Conservation (phyloP, 2,329 filamentous ascomycete species). For the Pseudonectria buxi region DNA sequence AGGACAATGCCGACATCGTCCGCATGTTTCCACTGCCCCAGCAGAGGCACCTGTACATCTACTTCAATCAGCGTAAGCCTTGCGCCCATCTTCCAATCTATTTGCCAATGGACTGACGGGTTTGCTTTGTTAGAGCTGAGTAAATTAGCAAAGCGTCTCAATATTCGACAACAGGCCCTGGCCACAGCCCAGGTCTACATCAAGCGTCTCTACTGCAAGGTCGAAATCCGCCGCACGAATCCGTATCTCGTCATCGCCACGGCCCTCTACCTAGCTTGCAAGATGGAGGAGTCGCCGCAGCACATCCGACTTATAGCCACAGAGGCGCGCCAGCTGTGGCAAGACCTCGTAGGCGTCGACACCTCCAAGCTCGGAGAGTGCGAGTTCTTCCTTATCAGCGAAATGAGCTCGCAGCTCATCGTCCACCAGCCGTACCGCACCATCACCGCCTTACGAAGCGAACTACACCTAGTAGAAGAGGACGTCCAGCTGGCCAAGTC, state of each 20-base stretch:
- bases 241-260: constrained; percentile 91
- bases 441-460: constrained; percentile 61
- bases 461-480: constrained; percentile 67
- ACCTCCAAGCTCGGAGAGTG: constrained; percentile 84
- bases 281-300: constrained; percentile 96
- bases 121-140: constrained; percentile 54
- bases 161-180: constrained; percentile 81
- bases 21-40: constrained; percentile 79
- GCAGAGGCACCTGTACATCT: constrained; percentile 76
- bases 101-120: constrained; percentile 1
- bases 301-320: constrained; percentile 87
- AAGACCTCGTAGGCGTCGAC: constrained; percentile 68
- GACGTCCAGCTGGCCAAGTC: constrained; percentile 72
- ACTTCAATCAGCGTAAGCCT: constrained; percentile 76
- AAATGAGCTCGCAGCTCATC: constrained; percentile 84
- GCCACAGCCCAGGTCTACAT: constrained; percentile 94
- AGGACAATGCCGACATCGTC: constrained; percentile 66
- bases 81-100: background rate
- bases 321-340: constrained; percentile 81
- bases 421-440: constrained; percentile 87
- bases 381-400: constrained; percentile 87
- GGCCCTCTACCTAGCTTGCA: constrained; percentile 89
- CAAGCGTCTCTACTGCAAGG: constrained; percentile 84
- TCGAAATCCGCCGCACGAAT: constrained; percentile 88
- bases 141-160: constrained; percentile 77